Evolutionary conservation across 768 basidiomycete genomes (phyloP), one percentile per base, ranked within the genome.

Genomic region (Porphyrellus cyaneotinctus): DNA sequence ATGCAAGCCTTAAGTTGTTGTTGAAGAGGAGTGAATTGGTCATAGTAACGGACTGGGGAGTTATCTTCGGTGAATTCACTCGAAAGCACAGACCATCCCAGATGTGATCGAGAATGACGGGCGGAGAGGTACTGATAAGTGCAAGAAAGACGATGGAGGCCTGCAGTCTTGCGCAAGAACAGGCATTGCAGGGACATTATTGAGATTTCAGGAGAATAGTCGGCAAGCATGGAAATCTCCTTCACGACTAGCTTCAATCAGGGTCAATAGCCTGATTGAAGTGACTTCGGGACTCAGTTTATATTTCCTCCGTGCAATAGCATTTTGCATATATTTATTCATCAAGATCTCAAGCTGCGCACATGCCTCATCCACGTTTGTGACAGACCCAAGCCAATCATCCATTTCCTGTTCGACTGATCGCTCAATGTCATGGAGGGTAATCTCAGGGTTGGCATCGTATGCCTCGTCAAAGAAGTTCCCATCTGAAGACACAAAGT

Each of bases 231-330:
- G 3, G 39, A 22, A 17, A 42, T 23, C 39, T 41, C 22, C 17
- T n/a, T 23, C 15, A 39, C 38, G 7, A 7, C 38, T 17, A 41
- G n/a, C 15, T 30, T 49, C 73, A 0, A 65, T 28, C 7, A 33
- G n/a, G 0, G 64, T 65, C 41, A 81, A 59, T 23, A 79, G 48
- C 67, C 77, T 73, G 6, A 72, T 51, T 0, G 77, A 77, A 2
- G 56, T 30, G 33, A n/a, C 26, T 28, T 66, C 53, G n/a, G n/a
- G n/a, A n/a, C n/a, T n/a, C n/a, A n/a, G n/a, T 49, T 78, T 75
- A 15, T 72, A 67, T 26, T 66, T 5, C 13, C 24, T 2, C 2
- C 11, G 3, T 7, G 1, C 72, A 5, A 3, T 15, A 9, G 58
- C 54, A 17, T 18, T 14, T 7, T 2, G 4, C 71, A 74, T 9